Evolutionary conservation across 805 yeast genomes (phyloP).

Genomic region (Wickerhamomyces chaumierensis): DNA sequence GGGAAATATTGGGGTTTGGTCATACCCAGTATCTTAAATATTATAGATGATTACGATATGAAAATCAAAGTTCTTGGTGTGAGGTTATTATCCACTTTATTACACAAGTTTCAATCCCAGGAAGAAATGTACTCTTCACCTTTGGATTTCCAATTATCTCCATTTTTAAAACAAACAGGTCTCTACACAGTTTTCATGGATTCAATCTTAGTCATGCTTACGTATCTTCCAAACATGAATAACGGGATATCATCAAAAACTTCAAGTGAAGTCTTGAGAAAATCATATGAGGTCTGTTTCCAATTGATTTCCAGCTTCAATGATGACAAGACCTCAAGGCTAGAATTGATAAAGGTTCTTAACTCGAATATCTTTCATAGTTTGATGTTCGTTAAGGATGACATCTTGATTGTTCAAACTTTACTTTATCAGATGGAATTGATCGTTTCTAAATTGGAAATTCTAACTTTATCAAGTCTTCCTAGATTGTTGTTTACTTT

Average conservation of each 20-base stretch:
- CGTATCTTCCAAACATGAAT: conserved; percentile 15
- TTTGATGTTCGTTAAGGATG: conserved; percentile 12
- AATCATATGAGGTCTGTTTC: conserved; percentile 11
- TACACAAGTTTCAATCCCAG: conserved; percentile 3
- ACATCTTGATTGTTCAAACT: conserved; percentile 5
- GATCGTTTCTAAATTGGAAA: conserved; percentile 5
- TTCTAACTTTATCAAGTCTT: conserved; percentile 5
- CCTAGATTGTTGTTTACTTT: conserved; percentile 14
- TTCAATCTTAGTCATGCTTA: conserved; percentile 13
- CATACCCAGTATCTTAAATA: conserved; percentile 16
- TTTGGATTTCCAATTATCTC: no score
- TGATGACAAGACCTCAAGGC: conserved; percentile 1
- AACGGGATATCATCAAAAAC: conserved; percentile 8
- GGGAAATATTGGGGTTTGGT: conserved; percentile 16
- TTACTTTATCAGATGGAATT: conserved; percentile 4
- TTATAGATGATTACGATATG: conserved; percentile 19
- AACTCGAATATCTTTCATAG: conserved; percentile 10
- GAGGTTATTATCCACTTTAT: conserved; percentile 6
- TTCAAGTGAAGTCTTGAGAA: conserved; percentile 7
- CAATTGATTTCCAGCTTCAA: conserved; percentile 1
- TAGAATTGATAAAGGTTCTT: conserved; percentile 8
- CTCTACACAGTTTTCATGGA: conserved; percentile 10
- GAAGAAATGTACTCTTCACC: not conserved
- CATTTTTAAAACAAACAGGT: conserved; percentile 11
- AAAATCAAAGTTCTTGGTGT: conserved; percentile 16